Conservation (phyloP, 179 eudicot genomes). For the Amaranthus tricolor region DNA sequence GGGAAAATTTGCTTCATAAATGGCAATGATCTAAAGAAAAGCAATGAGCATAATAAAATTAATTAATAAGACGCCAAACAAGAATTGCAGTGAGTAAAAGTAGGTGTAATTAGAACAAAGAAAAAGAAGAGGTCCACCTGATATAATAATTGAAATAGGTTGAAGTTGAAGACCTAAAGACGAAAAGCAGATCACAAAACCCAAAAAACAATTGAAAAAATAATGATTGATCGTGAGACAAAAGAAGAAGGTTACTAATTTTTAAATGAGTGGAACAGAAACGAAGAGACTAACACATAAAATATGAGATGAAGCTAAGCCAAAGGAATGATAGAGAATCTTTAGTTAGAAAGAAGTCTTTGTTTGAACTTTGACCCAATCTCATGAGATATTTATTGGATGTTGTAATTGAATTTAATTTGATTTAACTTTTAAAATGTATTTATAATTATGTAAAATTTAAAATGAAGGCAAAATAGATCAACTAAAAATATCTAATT, state of each 20-base stretch:
- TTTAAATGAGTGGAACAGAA: constrained; percentile 4
- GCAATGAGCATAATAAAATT: background rate
- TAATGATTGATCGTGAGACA: background rate
- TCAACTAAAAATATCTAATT: no score
- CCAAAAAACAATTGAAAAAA: background rate
- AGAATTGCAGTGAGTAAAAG: background rate
- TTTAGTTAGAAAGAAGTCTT: no score
- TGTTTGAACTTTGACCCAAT: no score
- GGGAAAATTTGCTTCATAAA: background rate
- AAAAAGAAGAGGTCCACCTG: constrained; percentile 16
- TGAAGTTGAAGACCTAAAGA: background rate
- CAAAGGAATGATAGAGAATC: no score
- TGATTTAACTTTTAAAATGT: no score
- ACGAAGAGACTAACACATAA: background rate
- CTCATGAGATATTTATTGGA: no score
- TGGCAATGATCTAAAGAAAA: background rate
- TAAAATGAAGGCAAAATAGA: no score
- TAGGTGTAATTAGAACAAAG: background rate
- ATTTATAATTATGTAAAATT: no score
- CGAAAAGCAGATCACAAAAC: constrained; percentile 17
- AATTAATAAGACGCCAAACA: background rate
- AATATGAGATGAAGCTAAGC: background rate
- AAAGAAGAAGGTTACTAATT: background rate
- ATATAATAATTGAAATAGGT: background rate
- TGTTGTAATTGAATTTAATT: no score